Evolutionary conservation across 768 basidiomycete genomes (phyloP), one percentile per base, ranked within the genome.

Genomic region (Suillus subaureus): DNA sequence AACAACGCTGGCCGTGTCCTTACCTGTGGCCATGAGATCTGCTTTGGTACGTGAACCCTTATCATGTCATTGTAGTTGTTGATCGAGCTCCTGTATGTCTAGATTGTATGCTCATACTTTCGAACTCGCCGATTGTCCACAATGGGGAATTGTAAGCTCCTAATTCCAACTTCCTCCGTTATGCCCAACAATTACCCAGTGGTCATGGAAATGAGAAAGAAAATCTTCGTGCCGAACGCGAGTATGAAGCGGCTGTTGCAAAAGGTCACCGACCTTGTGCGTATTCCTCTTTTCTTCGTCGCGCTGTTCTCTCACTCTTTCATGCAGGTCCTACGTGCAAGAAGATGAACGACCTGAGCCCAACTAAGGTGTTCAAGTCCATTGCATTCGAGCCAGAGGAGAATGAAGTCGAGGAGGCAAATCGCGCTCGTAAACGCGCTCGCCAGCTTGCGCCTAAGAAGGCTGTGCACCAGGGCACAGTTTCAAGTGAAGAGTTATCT

Each of bases 371-470:
- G 35, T 95, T 90, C 83, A 81, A 81, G 54, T 81, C 87, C 1
- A 74, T 77, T 2, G 90, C 91, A 0, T 94, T 95, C 70, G 85
- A 90, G 70, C 90, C 92, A 0, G 81, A 85, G 0, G 82, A 82
- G 4, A 84, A 87, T 43, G 89, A 91, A 63, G 70, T 91, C 11
- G 74, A 74, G 16, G 71, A 78, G 6, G 78, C 83, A 23, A 74
- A 76, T 18, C 79, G 79, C n/a, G 72, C 73, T 9, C 57, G 61
- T 28, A 79, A 73, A 67, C 78, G 77, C 51, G 71, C 64, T 54
- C 71, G 62, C 33, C 66, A 62, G 47, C 66, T 23, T 45, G 61
- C 39, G 28, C 57, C 42, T 37, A n/a, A 35, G 33, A 66, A 70
- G 40, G 31, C 42, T 40, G 63, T 26, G 35, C 61, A 9, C 68